A percentile compares a stretch with the other conserved stretches of the same genome.
Evolutionary conservation across 1,139 yeast species (phyloP).

Genomic region (Candida smagusa): DNA sequence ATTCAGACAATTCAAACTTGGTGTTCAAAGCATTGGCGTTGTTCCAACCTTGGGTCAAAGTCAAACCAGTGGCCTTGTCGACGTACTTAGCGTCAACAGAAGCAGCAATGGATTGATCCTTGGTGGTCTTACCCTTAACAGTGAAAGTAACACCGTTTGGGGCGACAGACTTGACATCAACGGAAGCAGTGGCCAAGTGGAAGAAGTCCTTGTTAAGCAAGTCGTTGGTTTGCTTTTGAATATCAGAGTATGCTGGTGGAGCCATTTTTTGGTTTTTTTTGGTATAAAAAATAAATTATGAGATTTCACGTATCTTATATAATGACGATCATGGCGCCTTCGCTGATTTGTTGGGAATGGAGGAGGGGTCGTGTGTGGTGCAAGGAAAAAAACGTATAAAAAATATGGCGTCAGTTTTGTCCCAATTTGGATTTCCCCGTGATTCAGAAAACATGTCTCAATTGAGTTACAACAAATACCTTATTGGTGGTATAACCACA

Average conservation of each 20-base stretch:
- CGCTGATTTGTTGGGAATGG: constrained; percentile 10
- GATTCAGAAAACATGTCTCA: constrained; percentile 1
- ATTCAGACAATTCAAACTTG: constrained; percentile 88
- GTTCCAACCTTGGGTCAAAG: constrained; percentile 97
- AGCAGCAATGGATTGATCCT: constrained; percentile 82
- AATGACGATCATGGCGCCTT: constrained; percentile 2
- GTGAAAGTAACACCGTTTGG: constrained; percentile 96
- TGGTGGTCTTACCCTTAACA: constrained; percentile 87
- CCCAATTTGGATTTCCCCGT: not conserved
- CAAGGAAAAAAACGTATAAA: constrained; percentile 1
- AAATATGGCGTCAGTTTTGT: not conserved
- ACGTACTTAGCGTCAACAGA: constrained; percentile 88
- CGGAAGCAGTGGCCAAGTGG: constrained; percentile 83
- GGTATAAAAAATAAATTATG: constrained; percentile 2
- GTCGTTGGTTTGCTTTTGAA: constrained; percentile 87
- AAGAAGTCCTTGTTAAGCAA: constrained; percentile 88
- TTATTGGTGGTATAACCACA: constrained; percentile 33
- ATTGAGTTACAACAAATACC: constrained; percentile 21
- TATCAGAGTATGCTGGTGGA: constrained; percentile 83
- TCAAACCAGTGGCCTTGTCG: constrained; percentile 90
- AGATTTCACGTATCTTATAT: not conserved
- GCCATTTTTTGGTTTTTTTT: constrained; percentile 27
- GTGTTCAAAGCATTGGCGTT: constrained; percentile 90
- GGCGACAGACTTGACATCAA: constrained; percentile 89
- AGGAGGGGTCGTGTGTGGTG: constrained; percentile 8